phyloP scores from a whole-genome alignment of 164 flowering plant genomes.

The Sedum album region DNA sequence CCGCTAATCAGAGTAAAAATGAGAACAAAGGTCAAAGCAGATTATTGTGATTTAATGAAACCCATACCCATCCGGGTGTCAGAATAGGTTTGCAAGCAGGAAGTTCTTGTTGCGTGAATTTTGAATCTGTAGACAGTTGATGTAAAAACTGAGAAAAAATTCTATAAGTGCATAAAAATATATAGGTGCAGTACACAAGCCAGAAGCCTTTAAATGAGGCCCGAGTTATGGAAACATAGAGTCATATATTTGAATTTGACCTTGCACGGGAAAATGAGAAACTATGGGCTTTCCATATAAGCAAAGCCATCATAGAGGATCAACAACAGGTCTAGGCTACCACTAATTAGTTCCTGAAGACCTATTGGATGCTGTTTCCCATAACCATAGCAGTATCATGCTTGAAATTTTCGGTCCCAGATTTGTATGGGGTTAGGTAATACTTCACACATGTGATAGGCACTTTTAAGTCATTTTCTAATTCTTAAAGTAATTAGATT shows the following conservation, averaged over 20 bases:
- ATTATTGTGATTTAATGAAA: neutral
- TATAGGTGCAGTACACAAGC: neutral
- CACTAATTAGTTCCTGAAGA: neutral
- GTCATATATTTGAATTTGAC: too few relatives aligned
- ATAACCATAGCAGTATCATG: too few relatives aligned
- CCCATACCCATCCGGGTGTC: constrained; percentile 4
- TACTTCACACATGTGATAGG: too few relatives aligned
- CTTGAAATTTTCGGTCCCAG: too few relatives aligned
- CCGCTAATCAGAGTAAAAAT: neutral
- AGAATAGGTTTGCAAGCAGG: constrained; percentile 4
- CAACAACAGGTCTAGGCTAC: neutral
- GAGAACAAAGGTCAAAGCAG: neutral
- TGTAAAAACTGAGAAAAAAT: neutral
- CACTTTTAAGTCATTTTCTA: too few relatives aligned
- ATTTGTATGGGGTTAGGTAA: too few relatives aligned
- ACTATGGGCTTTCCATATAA: neutral
- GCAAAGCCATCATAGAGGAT: neutral
- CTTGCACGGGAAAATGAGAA: neutral
- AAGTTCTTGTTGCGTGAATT: constrained; percentile 2
- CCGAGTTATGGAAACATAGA: too few relatives aligned
- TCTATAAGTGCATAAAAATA: neutral
- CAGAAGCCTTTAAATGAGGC: neutral
- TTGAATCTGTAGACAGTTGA: neutral
- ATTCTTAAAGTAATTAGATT: too few relatives aligned
- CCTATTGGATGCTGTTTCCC: neutral